These are phyloP conservation scores for Talaromyces stipitatus DNA, from an alignment of 495 filamentous ascomycete species.

Conservation along the genomic window DNA sequence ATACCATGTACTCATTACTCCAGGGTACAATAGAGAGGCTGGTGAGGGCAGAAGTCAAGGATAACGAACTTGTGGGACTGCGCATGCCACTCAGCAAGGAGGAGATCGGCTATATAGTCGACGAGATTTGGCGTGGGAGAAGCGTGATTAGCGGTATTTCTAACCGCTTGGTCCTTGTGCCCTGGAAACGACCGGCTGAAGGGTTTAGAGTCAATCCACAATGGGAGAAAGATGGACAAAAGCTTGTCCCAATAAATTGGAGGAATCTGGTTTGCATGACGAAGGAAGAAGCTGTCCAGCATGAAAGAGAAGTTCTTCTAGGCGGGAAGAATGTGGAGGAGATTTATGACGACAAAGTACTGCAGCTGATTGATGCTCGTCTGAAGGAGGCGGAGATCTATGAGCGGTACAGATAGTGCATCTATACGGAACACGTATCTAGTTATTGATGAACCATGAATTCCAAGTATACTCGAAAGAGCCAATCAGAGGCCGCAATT, in stretches of 20 bases:
- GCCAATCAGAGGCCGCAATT: not conserved
- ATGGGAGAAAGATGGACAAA: slow-evolving; percentile 56
- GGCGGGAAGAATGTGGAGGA: slow-evolving; percentile 60
- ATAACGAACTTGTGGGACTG: slow-evolving; percentile 59
- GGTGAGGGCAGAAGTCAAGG: slow-evolving; percentile 40
- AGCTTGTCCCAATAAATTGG: slow-evolving; percentile 52
- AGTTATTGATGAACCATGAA: not conserved
- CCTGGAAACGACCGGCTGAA: slow-evolving; percentile 61
- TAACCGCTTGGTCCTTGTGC: slow-evolving; percentile 64
- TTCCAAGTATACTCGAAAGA: not conserved
- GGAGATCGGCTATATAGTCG: slow-evolving; percentile 79
- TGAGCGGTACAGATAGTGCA: slow-evolving; percentile 39
- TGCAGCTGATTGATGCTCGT: slow-evolving; percentile 56
- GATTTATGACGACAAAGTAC: slow-evolving; percentile 57
- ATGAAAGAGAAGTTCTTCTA: slow-evolving; percentile 74
- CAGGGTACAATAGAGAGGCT: slow-evolving; percentile 72
- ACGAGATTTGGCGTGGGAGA: slow-evolving; percentile 80
- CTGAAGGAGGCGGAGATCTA: slow-evolving; percentile 54
- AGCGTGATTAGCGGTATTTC: slow-evolving; percentile 76
- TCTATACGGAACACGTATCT: not conserved
- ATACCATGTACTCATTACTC: slow-evolving; percentile 62
- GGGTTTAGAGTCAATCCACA: slow-evolving; percentile 36
- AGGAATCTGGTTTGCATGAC: slow-evolving; percentile 89
- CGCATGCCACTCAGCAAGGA: slow-evolving; percentile 67
- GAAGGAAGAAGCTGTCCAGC: slow-evolving; percentile 79